Base-by-base conservation (phyloP, 2,329 filamentous ascomycete species). In the Calonectria pauciramosa region DNA sequence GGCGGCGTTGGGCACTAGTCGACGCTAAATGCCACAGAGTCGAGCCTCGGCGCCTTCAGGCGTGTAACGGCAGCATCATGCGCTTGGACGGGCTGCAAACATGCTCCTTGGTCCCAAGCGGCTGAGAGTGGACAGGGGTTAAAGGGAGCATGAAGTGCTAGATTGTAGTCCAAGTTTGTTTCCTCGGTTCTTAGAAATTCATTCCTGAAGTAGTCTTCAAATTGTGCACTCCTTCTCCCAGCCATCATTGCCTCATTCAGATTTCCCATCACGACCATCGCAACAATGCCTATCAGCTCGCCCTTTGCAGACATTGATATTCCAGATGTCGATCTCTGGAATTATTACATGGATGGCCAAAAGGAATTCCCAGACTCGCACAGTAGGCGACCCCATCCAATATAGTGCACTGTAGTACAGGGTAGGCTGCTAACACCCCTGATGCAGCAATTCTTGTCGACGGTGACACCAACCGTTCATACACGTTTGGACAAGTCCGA, bases 281-380 rank as follows among this genome's bases (percentile, higher is more conserved):
- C 63, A 51, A 75, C 38, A 49, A 97, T 97, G 95, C 93, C 94
- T 75, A 89, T 93, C 80, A 87, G 91, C 60, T 96, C 95, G 4
- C 86, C 87, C 0, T 95, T 93, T 82, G 88, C 92, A 1, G 84
- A 88, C 10, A 81, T 97, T 47, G 87, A 92, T 26, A 93, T 98
- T 51, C 96, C 96, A 0, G 86, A 93, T 78, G 86, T 93, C 70
- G 95, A 97, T 83, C 83, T 98, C 64, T 98, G 95, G 94, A 89
- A 89, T 0, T 92, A 96, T 72, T 86, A 97, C 59, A 96, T 98
- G 81, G 93, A 96, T 79, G 88, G 68, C 90, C 72, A 92, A 91
- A 78, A 88, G 93, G 77, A 91, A 86, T 97, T 91, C 80, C 88
- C 93, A 1, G 93, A 96, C 78, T 89, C 94, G 80, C 95, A 96